Base-by-base conservation (phyloP, 495 filamentous ascomycete genomes). In the Sphaerosporella brunnea region DNA sequence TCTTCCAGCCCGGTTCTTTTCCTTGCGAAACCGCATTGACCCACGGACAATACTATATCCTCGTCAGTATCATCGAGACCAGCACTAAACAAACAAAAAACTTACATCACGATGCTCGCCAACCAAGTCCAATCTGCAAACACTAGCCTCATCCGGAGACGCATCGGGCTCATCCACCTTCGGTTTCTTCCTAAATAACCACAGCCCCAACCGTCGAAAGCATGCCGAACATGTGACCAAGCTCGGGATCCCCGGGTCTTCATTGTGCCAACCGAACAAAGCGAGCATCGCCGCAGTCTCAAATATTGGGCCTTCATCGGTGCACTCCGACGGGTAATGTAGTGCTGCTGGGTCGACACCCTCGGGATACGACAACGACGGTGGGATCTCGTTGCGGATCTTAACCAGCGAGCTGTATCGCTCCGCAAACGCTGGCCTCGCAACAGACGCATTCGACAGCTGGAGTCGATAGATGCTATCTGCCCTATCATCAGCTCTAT, bases 151-250 rank as follows among this genome's bases (percentile, higher is more conserved):
- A 21, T 50, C 53, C 19, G 53, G 47, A 32, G 37, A 3, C n/a
- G 20, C 21, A 23, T 32, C 48, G 8, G n/a, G 11, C 41, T 30
- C 38, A 21, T 49, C 48, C 43, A 49, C 45, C 15, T 19, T 39
- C 7, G 50, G 64, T 50, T 72, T 74, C 53, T 67, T 65, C 55
- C 77, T 82, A 66, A 93, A 97, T 65, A 97, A 77, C 90, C 90
- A 97, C 4, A 97, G 71, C 0, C 92, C 90, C 0, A 96, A 69
- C 4, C 85, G 76, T 50, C 87, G 76, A 55, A 94, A 84, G 59
- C 90, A 97, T 30, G 80, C 80, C 39, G 73, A 66, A 61, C 90
- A 97, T 0, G 73, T 76, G 13, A 78, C 77, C n/a, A 84, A 65
- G 37, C 78, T 81, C 2, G 78, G 70, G 48, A 76, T 70, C 16